These are phyloP conservation scores for Paramecium biaurelia DNA, from an alignment of 73 alveolate genomes.

Conservation along the genomic window DNA sequence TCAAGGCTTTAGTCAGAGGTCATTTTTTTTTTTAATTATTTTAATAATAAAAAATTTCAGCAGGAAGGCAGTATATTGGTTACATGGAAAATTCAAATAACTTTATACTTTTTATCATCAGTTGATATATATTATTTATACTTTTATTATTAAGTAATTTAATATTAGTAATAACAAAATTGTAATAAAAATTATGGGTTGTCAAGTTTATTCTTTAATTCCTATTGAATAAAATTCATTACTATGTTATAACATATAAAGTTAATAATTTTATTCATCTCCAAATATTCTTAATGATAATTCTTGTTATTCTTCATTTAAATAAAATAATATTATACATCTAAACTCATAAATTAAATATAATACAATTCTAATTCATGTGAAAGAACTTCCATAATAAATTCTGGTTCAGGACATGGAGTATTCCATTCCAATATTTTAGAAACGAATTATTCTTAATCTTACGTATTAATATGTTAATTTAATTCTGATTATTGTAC, in stretches of 20 bases:
- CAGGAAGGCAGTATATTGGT: conserved; percentile 57
- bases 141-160: not conserved
- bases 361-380: conserved; percentile 12
- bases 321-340: not conserved
- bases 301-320: not conserved
- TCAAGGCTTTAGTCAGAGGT: not conserved
- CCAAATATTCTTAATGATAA: not conserved
- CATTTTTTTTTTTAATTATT: not conserved
- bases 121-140: not conserved
- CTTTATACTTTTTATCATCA: conserved; percentile 24
- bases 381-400: not conserved
- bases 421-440: not conserved
- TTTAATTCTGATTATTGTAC: not conserved
- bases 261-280: conserved; percentile 9
- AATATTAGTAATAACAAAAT: not conserved
- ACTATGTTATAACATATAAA: not conserved
- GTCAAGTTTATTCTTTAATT: not conserved
- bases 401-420: not conserved
- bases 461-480: not conserved
- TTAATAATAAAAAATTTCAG: conserved; percentile 4
- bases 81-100: conserved; percentile 16
- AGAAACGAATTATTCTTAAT: not conserved
- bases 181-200: not conserved
- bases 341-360: not conserved
- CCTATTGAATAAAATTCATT: not conserved